These are phyloP conservation scores for Termitomyces sp. DNA, from an alignment of 768 basidiomycete genomes.

Conservation along the genomic window DNA sequence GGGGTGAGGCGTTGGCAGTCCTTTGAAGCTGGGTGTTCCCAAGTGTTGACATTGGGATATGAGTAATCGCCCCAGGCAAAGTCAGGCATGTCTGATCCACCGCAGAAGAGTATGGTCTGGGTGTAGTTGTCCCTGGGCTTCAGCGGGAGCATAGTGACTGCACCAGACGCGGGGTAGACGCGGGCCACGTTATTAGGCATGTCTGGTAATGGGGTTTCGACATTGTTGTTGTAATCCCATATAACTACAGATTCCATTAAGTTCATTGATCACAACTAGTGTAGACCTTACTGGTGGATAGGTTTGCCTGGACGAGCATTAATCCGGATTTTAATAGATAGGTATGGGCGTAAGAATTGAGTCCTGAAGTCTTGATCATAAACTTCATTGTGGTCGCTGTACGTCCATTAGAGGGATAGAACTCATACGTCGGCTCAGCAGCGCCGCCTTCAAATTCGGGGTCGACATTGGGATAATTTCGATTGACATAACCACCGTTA, in stretches of 20 bases:
- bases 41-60: constrained; percentile 66
- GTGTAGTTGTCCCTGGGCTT: constrained; percentile 84
- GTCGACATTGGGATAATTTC: constrained; percentile 65
- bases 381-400: constrained; percentile 55
- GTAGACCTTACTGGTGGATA: constrained; percentile 56
- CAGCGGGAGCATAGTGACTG: constrained; percentile 82
- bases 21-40: constrained; percentile 57
- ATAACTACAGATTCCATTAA: constrained; percentile 19
- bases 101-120: constrained; percentile 85
- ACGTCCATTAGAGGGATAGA: constrained; percentile 60
- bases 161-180: constrained; percentile 88
- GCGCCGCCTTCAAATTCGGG: constrained; percentile 58
- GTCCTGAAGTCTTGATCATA: constrained; percentile 67
- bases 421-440: constrained; percentile 80
- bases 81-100: constrained; percentile 75
- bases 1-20: constrained; percentile 85
- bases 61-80: constrained; percentile 72
- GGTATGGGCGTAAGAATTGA: constrained; percentile 72
- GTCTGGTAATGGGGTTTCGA: constrained; percentile 56
- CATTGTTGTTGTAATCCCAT: constrained; percentile 50
- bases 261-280: not conserved
- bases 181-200: constrained; percentile 74
- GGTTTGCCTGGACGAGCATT: constrained; percentile 77
- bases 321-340: constrained; percentile 72
- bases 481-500: constrained; percentile 74